Evolutionary conservation across 208 protist species (phyloP).

Genomic region (Strigomonas oncopelti): DNA sequence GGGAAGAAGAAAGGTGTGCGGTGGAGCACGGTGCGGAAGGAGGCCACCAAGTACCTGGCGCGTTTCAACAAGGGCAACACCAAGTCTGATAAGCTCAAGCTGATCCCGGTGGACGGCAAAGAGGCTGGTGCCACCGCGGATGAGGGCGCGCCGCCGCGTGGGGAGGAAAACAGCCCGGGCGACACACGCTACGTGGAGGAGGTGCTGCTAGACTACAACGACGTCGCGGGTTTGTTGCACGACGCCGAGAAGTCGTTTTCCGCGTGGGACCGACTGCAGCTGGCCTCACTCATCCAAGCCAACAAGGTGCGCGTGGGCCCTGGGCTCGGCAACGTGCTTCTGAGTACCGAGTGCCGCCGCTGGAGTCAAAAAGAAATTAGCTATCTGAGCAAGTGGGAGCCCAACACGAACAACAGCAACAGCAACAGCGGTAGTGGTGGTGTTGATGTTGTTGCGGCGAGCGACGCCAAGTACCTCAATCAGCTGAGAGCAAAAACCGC

Average conservation of each 20-base stretch:
- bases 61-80: constrained; percentile 9
- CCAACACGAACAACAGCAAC: too few species aligned
- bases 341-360: neutral
- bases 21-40: constrained; percentile 4
- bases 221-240: constrained; percentile 27
- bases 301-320: neutral
- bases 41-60: constrained; percentile 11
- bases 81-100: constrained; percentile 9
- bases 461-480: neutral
- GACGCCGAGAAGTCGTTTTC: neutral
- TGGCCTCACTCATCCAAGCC: neutral
- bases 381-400: neutral
- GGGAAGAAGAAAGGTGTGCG: neutral
- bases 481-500: neutral
- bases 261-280: neutral
- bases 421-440: too few species aligned
- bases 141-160: neutral
- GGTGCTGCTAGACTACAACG: constrained; percentile 54
- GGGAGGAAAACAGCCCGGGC: neutral
- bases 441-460: too few species aligned
- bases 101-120: neutral
- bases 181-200: constrained; percentile 57
- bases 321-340: neutral
- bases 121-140: neutral
- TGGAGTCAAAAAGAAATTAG: neutral